Conservation (phyloP, 2,329 filamentous ascomycete species). For the Dactylellina drechsleri region DNA sequence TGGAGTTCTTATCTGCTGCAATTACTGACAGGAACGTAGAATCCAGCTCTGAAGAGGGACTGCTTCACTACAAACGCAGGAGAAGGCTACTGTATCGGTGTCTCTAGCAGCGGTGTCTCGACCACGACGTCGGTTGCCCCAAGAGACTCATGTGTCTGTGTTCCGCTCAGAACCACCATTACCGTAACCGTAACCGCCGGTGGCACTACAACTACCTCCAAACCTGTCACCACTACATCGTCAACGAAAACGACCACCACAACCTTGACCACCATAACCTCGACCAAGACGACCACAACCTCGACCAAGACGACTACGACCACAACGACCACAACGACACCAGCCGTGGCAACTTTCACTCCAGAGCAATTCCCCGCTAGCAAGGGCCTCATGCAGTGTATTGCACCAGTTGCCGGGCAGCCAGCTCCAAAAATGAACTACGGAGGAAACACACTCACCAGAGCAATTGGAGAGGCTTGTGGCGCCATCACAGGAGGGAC, state of each 20-base stretch:
- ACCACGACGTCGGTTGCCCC: not conserved
- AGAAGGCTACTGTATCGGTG: slow-evolving; percentile 8
- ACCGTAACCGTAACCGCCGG: not conserved
- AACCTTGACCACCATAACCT: not conserved
- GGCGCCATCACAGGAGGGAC: not conserved
- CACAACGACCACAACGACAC: not conserved
- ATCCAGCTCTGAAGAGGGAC: not conserved
- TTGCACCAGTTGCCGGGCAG: not conserved
- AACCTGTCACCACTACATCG: not conserved
- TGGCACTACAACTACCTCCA: not conserved
- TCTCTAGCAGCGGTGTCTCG: not conserved
- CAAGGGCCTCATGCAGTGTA: slow-evolving; percentile 3
- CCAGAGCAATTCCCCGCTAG: slow-evolving; percentile 10
- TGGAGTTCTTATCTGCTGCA: not conserved
- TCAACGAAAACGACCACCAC: not conserved
- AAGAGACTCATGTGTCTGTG: too few species aligned
- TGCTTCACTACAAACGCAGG: slow-evolving; percentile 6
- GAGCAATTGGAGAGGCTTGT: slow-evolving; percentile 8
- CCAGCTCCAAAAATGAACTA: slow-evolving; percentile 1
- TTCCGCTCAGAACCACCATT: not conserved
- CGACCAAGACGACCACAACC: not conserved
- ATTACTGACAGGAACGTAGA: slow-evolving; percentile 2
- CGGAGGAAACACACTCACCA: not conserved
- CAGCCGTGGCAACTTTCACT: slow-evolving; percentile 3
- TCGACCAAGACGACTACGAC: not conserved